Conservation (phyloP, 192 early-diverging fungal species). For the Mortierella alpina region DNA sequence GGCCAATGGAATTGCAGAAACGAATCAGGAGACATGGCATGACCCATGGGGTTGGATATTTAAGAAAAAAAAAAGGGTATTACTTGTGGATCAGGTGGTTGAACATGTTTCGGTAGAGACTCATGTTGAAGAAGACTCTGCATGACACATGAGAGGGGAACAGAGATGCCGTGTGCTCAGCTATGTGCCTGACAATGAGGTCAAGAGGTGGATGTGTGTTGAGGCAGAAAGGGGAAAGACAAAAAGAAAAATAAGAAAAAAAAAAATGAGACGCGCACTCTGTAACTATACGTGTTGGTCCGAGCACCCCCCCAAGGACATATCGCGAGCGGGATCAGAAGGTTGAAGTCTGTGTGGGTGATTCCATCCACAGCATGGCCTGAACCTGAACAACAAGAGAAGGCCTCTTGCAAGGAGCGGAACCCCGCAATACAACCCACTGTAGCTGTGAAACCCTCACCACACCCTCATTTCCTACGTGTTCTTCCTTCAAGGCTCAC, state of each 20-base stretch:
- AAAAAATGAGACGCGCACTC: neutral
- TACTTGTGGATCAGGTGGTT: slow-evolving; percentile 54
- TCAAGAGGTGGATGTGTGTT: too few relatives aligned
- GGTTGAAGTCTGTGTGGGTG: too few relatives aligned
- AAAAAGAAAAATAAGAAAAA: neutral
- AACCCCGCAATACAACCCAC: too few relatives aligned
- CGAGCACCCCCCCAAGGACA: too few relatives aligned
- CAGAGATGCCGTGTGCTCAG: neutral
- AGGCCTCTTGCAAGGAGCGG: too few relatives aligned
- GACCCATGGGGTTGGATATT: neutral
- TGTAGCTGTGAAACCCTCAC: too few relatives aligned
- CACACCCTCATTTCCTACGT: too few relatives aligned
- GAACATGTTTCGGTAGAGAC: slow-evolving; percentile 47
- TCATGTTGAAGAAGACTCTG: slow-evolving; percentile 5
- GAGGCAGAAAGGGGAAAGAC: too few relatives aligned
- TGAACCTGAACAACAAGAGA: too few relatives aligned
- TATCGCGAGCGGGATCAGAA: too few relatives aligned
- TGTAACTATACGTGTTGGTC: neutral
- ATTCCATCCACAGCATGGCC: too few relatives aligned
- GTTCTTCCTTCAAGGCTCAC: too few relatives aligned
- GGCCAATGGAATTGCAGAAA: neutral
- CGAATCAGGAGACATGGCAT: neutral
- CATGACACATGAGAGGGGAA: neutral
- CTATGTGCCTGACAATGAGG: neutral
- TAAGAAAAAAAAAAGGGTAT: neutral